These are phyloP conservation scores for Colletotrichum plurivorum DNA, from an alignment of 2,329 filamentous ascomycete genomes.

Conservation along the genomic window DNA sequence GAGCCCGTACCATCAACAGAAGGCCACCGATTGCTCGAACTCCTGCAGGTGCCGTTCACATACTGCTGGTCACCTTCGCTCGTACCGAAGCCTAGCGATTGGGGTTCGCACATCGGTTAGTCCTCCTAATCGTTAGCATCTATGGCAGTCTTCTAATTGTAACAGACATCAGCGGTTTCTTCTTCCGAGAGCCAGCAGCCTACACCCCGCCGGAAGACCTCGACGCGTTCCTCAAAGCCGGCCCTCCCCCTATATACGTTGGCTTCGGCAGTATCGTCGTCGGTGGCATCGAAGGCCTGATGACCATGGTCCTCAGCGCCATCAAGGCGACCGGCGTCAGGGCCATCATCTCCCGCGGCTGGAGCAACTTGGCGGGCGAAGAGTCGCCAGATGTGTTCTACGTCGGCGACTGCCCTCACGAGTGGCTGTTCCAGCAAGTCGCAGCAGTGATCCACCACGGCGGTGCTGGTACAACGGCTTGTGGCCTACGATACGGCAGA, in stretches of 20 bases:
- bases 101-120: constrained; percentile 71
- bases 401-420: constrained; percentile 38
- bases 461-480: constrained; percentile 36
- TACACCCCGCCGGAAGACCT: constrained; percentile 70
- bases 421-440: constrained; percentile 39
- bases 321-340: constrained; percentile 28
- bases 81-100: constrained; percentile 76
- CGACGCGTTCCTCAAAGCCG: constrained; percentile 67
- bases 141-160: not conserved
- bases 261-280: constrained; percentile 36
- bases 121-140: constrained; percentile 57
- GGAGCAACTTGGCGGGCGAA: constrained; percentile 31
- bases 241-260: constrained; percentile 58
- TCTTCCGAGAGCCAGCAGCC: constrained; percentile 69
- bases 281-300: constrained; percentile 18
- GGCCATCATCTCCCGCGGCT: constrained; percentile 37
- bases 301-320: constrained; percentile 35
- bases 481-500: constrained; percentile 32
- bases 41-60: constrained; percentile 78
- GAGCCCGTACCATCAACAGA: constrained; percentile 79
- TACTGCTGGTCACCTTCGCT: constrained; percentile 83
- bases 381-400: constrained; percentile 28
- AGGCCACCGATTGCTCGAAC: constrained; percentile 78
- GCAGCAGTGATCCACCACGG: constrained; percentile 37
- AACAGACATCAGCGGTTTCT: constrained; percentile 72